Evolutionary conservation across 176 grass and related monocot genomes (phyloP), one percentile per base, ranked within the genome.

Genomic region (Bromus sterilis): DNA sequence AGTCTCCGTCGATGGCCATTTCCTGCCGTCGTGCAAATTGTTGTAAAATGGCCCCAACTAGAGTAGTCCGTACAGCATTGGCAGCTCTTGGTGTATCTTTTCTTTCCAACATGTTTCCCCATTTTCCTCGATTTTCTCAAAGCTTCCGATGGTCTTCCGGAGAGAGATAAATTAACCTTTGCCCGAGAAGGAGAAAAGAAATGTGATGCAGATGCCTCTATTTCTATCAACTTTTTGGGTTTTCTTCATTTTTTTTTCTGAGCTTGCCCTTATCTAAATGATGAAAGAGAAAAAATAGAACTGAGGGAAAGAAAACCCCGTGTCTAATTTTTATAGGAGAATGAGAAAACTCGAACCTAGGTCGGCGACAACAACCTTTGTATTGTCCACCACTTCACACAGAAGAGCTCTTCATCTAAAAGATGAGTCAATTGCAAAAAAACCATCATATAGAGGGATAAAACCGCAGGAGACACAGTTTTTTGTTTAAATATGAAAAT

Each of bases 61-160:
- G 81, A 67, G 16, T 89, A 84, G 68, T 48, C 69, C 9, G 29
- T 48, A 48, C n/a, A n/a, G n/a, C n/a, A n/a, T n/a, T 72, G 60
- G 78, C 51, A 63, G 71, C 81, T 80, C 30, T 25, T 75, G 70
- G 49, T 53, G 49, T 53, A 21, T 15, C 1, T 53, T 53, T 53
- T 2, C 20, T 53, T 2, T 49, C 49, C 7, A 53, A 53, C 49
- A 53, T 8, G 7, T 21, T 53, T 53, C 49, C 6, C 49, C 49
- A 53, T 53, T 53, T 48, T 20, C 49, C 46, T 49, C 46, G 16
- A 49, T 49, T 20, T 49, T n/a, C 20, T 49, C 4, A 1, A 7
- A 53, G 49, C 49, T 8, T 8, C 18, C 18, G 7, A 53, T 53
- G 20, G 21, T 53, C 48, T 51, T 21, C 21, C 18, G 18, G 18